phyloP scores from a whole-genome alignment of 2,329 filamentous ascomycete species.

The Phialocephala sp. region DNA sequence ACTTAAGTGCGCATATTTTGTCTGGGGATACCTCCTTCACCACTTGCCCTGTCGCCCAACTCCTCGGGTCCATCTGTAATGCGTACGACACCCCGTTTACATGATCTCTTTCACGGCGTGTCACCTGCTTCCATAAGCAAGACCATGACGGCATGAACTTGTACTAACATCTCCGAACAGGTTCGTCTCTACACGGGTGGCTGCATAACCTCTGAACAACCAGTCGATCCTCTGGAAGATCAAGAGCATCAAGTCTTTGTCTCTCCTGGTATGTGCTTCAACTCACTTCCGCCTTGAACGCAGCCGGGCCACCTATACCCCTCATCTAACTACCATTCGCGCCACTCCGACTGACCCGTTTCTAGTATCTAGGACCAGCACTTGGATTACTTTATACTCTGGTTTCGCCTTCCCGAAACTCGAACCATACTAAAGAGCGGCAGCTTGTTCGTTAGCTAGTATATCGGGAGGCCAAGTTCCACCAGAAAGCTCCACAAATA shows the following conservation, averaged over 20 bases:
- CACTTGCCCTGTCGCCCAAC: slow-evolving; percentile 17
- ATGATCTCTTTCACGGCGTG: slow-evolving; percentile 21
- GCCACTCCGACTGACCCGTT: slow-evolving; percentile 27
- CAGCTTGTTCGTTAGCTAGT: slow-evolving; percentile 31
- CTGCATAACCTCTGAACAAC: slow-evolving; percentile 42
- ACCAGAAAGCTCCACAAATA: slow-evolving; percentile 16
- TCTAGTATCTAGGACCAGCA: slow-evolving; percentile 20
- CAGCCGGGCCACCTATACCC: slow-evolving; percentile 19
- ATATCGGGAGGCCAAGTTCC: slow-evolving; percentile 26
- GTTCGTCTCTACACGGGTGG: slow-evolving; percentile 39
- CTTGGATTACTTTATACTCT: slow-evolving; percentile 34
- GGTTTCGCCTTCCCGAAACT: slow-evolving; percentile 43
- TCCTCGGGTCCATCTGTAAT: slow-evolving; percentile 21
- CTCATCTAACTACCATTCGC: slow-evolving; percentile 25
- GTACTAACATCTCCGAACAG: slow-evolving; percentile 38
- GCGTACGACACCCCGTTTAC: slow-evolving; percentile 21
- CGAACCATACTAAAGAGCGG: slow-evolving; percentile 33
- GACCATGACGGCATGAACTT: slow-evolving; percentile 39
- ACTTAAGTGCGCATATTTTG: slow-evolving; percentile 33
- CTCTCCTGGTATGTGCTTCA: slow-evolving; percentile 35
- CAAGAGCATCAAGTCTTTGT: slow-evolving; percentile 42
- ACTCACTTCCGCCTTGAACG: slow-evolving; percentile 25
- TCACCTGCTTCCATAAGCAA: slow-evolving; percentile 37
- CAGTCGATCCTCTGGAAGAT: slow-evolving; percentile 32
- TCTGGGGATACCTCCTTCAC: slow-evolving; percentile 3